phyloP scores from a whole-genome alignment of 2,329 filamentous ascomycete species.

The Penicillium sp. region DNA sequence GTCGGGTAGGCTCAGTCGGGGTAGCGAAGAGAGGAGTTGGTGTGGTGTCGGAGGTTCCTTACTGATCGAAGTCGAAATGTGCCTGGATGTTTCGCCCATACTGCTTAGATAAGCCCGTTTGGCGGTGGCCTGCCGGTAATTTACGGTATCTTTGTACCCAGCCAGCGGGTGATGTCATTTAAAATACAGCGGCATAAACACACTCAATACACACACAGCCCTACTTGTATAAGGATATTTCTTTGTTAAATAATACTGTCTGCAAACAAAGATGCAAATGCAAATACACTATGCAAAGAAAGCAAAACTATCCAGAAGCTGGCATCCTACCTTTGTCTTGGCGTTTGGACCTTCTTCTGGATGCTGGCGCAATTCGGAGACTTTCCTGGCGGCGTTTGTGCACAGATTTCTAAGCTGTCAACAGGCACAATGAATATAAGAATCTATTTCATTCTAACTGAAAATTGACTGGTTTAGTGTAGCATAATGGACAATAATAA shows the following conservation, averaged over 20 bases:
- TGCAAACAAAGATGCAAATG: no score
- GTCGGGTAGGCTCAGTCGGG: background rate
- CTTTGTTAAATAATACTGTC: background rate
- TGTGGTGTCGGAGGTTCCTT: background rate
- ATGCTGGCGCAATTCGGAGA: background rate
- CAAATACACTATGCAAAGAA: background rate
- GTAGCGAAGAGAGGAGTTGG: background rate
- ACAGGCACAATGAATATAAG: background rate
- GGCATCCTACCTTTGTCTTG: background rate
- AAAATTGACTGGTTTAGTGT: no score
- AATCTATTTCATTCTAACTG: background rate
- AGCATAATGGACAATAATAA: no score
- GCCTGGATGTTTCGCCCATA: background rate
- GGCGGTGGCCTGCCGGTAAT: slow-evolving; percentile 5
- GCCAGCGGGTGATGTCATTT: slow-evolving; percentile 10
- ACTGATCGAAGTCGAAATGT: slow-evolving; percentile 9
- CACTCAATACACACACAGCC: background rate
- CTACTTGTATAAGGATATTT: no score
- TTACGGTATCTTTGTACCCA: slow-evolving; percentile 7
- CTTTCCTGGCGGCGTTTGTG: no score
- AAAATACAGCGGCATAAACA: background rate
- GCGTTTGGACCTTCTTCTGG: background rate
- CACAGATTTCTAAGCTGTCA: background rate
- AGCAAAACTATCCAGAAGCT: background rate
- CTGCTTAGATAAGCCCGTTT: slow-evolving; percentile 10